Base-by-base conservation (phyloP, 768 basidiomycete genomes). In the Podaxis rugospora region DNA sequence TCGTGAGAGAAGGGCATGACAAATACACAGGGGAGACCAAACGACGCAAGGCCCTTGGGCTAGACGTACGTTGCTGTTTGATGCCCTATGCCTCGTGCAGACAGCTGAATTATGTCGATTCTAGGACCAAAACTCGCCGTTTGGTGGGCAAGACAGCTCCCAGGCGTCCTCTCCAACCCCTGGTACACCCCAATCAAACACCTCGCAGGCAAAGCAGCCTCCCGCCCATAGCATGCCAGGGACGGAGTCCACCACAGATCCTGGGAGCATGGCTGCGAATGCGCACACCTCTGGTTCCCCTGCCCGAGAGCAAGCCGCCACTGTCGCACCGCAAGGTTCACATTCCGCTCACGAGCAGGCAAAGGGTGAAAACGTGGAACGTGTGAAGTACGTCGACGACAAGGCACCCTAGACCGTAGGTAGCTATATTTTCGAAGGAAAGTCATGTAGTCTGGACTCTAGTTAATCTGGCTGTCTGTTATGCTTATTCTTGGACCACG, bases 1-100 rank as follows among this genome's bases (percentile, higher is more conserved):
- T 63, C 14, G 63, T 57, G 2, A 23, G 35, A 32, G 58, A 56
- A 40, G 63, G 63, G 1, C 63, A 27, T 40, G 63, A 55, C 11
- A 59, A 37, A 14, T n/a, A 11, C 9, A 56, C 47, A 18, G 63
- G 63, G 18, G 63, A 63, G 36, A 3, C 47, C 6, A 50, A 32
- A 54, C 54, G 57, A 21, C 51, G 51, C 25, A 46, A 47, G 32
- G 28, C 25, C 5, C 18, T 51, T 6, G 58, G 58, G 13, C 18
- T 51, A 13, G 58, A 59, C 16, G 58, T 59, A 52, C 10, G 58
- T 40, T n/a, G 2, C 21, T 47, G 14, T 4, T 6, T 13, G 21
- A 2, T 23, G 13, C 55, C 10, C 42, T 21, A 23, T 13, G 50
- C 7, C 7, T 6, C 14, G 9, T 18, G 18, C 6, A 3, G 1